phyloP scores from a whole-genome alignment of 768 basidiomycete species.

The Hericium coralloides region DNA sequence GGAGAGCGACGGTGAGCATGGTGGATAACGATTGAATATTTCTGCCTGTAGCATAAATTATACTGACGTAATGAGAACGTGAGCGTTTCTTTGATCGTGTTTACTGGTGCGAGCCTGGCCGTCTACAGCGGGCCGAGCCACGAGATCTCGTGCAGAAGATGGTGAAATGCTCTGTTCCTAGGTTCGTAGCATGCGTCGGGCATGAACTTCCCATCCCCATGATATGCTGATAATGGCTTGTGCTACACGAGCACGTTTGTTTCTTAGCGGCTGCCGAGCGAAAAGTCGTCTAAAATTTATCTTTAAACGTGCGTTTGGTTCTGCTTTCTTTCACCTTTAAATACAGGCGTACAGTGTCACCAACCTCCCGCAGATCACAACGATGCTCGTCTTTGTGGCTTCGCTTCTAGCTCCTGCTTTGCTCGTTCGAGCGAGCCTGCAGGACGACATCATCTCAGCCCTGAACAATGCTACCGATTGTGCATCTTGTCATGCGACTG shows the following conservation, averaged over 20 bases:
- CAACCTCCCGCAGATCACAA: not conserved
- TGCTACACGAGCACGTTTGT: not conserved
- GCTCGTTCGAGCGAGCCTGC: not conserved
- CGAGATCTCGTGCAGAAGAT: too few relatives aligned
- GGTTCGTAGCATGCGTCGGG: too few relatives aligned
- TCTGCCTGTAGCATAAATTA: too few relatives aligned
- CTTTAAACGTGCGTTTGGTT: too few relatives aligned
- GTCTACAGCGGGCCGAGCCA: too few relatives aligned
- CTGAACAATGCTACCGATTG: not conserved
- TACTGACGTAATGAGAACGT: too few relatives aligned
- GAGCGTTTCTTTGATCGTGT: too few relatives aligned
- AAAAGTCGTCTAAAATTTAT: not conserved
- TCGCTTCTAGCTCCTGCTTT: too few relatives aligned
- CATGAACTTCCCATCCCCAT: not conserved
- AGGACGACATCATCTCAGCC: not conserved
- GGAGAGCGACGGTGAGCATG: not conserved
- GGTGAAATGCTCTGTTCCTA: too few relatives aligned
- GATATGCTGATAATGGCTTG: not conserved
- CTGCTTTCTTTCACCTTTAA: not conserved
- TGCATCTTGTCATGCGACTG: not conserved
- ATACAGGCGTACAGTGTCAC: not conserved
- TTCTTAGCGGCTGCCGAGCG: not conserved
- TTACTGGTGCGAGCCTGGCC: too few relatives aligned
- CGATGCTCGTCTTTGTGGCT: conserved; percentile 4
- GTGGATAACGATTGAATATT: too few relatives aligned